Evolutionary conservation across 2,329 filamentous ascomycete genomes (phyloP), one percentile per base, ranked within the genome.

Genomic region (Sclerotinia borealis): DNA sequence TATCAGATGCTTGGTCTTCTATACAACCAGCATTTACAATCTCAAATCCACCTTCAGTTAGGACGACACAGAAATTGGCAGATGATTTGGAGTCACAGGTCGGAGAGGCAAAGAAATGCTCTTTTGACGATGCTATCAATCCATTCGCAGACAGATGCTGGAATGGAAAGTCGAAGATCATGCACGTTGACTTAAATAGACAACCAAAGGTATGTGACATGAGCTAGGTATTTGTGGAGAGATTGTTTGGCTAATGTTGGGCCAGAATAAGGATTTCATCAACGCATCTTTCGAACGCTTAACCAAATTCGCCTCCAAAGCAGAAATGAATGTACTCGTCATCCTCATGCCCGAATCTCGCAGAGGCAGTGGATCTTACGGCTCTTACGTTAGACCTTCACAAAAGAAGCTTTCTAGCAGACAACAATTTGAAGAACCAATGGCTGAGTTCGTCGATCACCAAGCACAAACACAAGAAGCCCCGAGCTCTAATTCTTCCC

Each of bases 1-100:
- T 83, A 29, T 76, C 79, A 63, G 75, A 78, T n/a, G 76, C 79
- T 9, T 75, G 80, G 58, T 72, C 67, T 45, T 67, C 70, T 22
- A 64, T 75, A 27, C 72, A 77, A 31, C 79, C 80, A 13, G 76
- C 81, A 1, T 87, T 87, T 64, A 78, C 76, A 8, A 79, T 81
- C 64, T 72, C 74, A 39, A 80, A 80, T 54, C 76, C 78, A 25
- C 82, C 79, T 31, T 80, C 71, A 11, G 48, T 66, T 39, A 61
- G 59, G 62, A 69, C 66, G 64, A 73, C 64, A 50, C 71, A 64
- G 69, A 75, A 68, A 66, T 69, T 69, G 68, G 71, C 72, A 48
- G 67, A 39, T 65, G 75, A 73, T 69, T 61, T 74, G 27, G 68
- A 71, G 25, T 36, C 64, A 41, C 71, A 73, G 65, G 52, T 65